Conservation (phyloP, 768 basidiomycete species). For the Suillus ampliporus region DNA sequence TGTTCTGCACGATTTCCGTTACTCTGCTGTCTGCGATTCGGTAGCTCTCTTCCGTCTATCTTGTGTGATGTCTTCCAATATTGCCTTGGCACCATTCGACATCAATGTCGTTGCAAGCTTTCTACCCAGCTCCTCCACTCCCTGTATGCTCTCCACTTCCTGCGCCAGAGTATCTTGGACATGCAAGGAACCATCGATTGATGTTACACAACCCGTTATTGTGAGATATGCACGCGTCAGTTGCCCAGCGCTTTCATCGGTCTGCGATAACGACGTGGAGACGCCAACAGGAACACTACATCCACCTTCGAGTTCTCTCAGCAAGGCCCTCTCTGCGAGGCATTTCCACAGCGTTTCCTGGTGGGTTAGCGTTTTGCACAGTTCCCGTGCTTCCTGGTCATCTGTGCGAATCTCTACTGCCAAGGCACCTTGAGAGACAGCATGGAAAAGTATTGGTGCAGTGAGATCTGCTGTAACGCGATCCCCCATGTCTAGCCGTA, state of each 20-base stretch:
- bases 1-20: too few species aligned
- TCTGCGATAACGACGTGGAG: constrained; percentile 50
- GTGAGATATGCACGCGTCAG: constrained; percentile 44
- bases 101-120: constrained; percentile 69
- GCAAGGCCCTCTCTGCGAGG: constrained; percentile 84
- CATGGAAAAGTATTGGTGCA: constrained; percentile 81
- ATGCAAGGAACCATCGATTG: constrained; percentile 73
- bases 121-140: constrained; percentile 74
- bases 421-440: constrained; percentile 95
- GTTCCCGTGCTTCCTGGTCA: constrained; percentile 61
- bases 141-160: constrained; percentile 54
- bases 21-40: too few species aligned
- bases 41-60: constrained; percentile 59
- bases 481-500: constrained; percentile 74
- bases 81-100: constrained; percentile 72
- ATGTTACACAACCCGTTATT: constrained; percentile 85
- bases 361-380: constrained; percentile 76
- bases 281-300: constrained; percentile 97
- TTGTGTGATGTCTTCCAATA: constrained; percentile 83
- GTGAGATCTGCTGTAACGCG: constrained; percentile 77
- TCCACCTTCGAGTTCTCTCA: constrained; percentile 93
- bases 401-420: constrained; percentile 81
- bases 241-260: constrained; percentile 36
- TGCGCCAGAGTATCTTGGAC: constrained; percentile 67
- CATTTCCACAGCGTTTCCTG: constrained; percentile 78